Percentiles rank a stretch among this genome's conserved stretches.
phyloP scores from a whole-genome alignment of 768 basidiomycete genomes.

The Mycena metata region DNA sequence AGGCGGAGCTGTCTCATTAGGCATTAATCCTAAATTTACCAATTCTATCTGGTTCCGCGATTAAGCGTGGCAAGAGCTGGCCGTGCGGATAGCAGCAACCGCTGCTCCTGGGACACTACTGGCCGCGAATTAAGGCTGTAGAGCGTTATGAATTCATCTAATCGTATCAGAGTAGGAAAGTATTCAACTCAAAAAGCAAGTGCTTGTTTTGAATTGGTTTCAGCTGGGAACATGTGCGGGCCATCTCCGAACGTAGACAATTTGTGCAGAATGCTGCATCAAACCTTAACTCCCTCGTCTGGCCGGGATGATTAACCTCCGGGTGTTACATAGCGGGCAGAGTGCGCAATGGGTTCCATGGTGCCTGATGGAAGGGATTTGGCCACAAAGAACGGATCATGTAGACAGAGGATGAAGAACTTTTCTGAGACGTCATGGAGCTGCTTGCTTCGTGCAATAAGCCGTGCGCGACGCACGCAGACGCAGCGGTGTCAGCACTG shows the following conservation, averaged over 20 bases:
- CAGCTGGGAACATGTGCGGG: background rate
- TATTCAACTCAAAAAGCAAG: background rate
- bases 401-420: background rate
- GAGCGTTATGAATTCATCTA: too few relatives aligned
- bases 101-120: background rate
- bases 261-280: background rate
- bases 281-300: conserved; percentile 1
- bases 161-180: background rate
- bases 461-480: conserved; percentile 24
- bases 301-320: conserved; percentile 19
- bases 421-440: conserved; percentile 19
- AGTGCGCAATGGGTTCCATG: background rate
- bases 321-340: conserved; percentile 22
- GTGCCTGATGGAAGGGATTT: conserved; percentile 18
- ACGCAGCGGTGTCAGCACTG: too few relatives aligned
- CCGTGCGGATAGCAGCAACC: conserved; percentile 6
- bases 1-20: conserved; percentile 17
- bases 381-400: conserved; percentile 30
- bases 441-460: conserved; percentile 22
- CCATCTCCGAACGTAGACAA: background rate
- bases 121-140: too few relatives aligned
- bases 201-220: background rate
- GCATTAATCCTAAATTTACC: conserved; percentile 22
- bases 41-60: conserved; percentile 12
- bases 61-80: conserved; percentile 5